Percentiles rank a stretch among this genome's conserved stretches.
Conservation (phyloP, 2,329 filamentous ascomycete species). For the Neurospora sp. region DNA sequence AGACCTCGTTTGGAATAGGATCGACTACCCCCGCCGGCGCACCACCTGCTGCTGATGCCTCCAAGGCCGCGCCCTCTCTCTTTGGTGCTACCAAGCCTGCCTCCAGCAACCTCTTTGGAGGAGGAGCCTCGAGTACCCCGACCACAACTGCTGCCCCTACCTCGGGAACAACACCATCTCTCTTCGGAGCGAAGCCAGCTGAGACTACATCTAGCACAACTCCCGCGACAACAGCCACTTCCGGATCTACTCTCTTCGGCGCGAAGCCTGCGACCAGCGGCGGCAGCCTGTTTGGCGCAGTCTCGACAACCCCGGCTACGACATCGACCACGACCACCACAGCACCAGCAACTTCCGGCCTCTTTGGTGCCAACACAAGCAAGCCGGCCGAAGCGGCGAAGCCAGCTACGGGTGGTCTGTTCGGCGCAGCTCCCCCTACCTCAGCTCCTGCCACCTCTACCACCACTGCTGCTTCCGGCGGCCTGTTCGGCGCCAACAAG, state of each 20-base stretch:
- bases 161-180: background rate
- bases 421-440: constrained; percentile 14
- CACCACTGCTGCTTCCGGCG: background rate
- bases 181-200: constrained; percentile 24
- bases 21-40: constrained; percentile 9
- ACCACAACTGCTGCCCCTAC: background rate
- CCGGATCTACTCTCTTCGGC: constrained; percentile 8
- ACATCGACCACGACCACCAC: constrained; percentile 2
- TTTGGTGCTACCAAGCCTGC: constrained; percentile 1
- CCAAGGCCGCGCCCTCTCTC: background rate
- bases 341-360: background rate
- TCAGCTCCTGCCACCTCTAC: constrained; percentile 11
- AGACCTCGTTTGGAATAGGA: constrained; percentile 11
- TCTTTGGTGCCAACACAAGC: constrained; percentile 3
- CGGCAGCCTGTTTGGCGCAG: constrained; percentile 4
- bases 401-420: constrained; percentile 17
- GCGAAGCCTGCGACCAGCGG: background rate
- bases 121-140: background rate
- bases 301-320: constrained; percentile 6
- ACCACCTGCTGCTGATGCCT: constrained; percentile 1
- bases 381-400: constrained; percentile 11
- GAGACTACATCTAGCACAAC: constrained; percentile 20
- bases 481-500: background rate
- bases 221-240: constrained; percentile 17
- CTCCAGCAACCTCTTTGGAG: background rate